phyloP scores from a whole-genome alignment of 2,329 filamentous ascomycete species.

The Neonectria hederae region DNA sequence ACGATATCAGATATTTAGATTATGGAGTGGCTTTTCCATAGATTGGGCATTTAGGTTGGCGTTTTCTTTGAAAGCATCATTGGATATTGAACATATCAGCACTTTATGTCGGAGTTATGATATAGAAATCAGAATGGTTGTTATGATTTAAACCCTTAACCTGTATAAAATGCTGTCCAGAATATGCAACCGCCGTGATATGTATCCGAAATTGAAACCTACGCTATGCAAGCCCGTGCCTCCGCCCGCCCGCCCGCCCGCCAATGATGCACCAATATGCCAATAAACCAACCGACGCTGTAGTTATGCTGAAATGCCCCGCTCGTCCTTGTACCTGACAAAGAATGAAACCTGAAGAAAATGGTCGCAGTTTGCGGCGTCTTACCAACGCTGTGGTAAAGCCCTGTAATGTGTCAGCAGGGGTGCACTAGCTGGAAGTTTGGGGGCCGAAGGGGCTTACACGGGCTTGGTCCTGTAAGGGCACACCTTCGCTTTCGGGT shows the following conservation, averaged over 20 bases:
- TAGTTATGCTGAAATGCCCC: conserved; percentile 12
- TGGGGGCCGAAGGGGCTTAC: conserved; percentile 34
- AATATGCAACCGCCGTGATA: conserved; percentile 36
- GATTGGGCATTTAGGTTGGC: conserved; percentile 11
- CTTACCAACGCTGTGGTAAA: conserved; percentile 33
- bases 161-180: conserved; percentile 17
- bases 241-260: conserved; percentile 22
- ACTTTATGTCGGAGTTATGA: background rate
- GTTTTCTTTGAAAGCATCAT: conserved; percentile 9
- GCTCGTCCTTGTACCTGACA: conserved; percentile 8
- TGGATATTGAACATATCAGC: background rate
- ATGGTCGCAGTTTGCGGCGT: conserved; percentile 22
- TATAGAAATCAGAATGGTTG: conserved; percentile 5
- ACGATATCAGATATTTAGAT: conserved; percentile 64
- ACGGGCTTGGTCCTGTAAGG: conserved; percentile 40
- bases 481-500: conserved; percentile 36
- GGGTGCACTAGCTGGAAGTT: conserved; percentile 26
- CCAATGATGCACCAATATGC: conserved; percentile 36
- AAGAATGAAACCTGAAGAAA: conserved; percentile 25
- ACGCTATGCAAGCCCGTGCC: conserved; percentile 35
- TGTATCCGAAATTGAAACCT: conserved; percentile 33
- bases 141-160: conserved; percentile 5
- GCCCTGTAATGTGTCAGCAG: conserved; percentile 39
- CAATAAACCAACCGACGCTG: conserved; percentile 12
- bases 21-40: conserved; percentile 28